Conservation (phyloP, 495 filamentous ascomycete genomes). For the Podospora appendiculata region DNA sequence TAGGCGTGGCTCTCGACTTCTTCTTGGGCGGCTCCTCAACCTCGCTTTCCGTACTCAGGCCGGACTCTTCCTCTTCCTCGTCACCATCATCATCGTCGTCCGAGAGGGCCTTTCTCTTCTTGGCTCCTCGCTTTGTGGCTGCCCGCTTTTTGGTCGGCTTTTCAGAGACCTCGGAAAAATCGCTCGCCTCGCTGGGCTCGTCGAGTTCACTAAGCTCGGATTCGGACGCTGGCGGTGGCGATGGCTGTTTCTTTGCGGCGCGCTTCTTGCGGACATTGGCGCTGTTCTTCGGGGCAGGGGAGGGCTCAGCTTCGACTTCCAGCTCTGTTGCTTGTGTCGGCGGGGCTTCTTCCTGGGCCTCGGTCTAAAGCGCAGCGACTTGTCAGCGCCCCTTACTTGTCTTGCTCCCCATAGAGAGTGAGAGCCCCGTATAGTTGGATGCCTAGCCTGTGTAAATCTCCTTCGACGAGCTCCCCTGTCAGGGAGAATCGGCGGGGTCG, state of each 20-base stretch:
- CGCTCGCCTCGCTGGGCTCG: conserved; percentile 8
- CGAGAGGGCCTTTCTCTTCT: conserved; percentile 22
- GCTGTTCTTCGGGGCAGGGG: conserved; percentile 5
- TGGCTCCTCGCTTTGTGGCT: conserved; percentile 17
- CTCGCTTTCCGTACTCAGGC: background rate
- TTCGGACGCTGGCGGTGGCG: conserved; percentile 17
- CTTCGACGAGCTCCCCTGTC: background rate
- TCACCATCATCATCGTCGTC: conserved; percentile 34
- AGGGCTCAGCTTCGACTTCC: conserved; percentile 3
- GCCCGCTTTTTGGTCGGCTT: conserved; percentile 24
- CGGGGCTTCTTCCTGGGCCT: conserved; percentile 7
- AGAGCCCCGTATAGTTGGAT: too few species aligned
- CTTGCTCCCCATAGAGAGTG: too few species aligned
- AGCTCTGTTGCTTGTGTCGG: conserved; percentile 1
- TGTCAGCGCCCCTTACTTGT: too few species aligned
- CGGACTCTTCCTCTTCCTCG: conserved; percentile 27
- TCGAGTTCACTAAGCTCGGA: conserved; percentile 12
- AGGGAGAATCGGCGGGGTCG: background rate
- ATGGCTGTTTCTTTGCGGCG: conserved; percentile 20
- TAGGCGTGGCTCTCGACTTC: conserved; percentile 2
- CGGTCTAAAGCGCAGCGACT: too few species aligned
- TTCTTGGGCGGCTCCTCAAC: conserved; percentile 5
- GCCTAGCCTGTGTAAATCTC: background rate
- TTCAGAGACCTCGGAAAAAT: background rate
- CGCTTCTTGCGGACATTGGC: conserved; percentile 19